Conservation (phyloP, 208 protist genomes). For the Acanthamoeba quina region DNA sequence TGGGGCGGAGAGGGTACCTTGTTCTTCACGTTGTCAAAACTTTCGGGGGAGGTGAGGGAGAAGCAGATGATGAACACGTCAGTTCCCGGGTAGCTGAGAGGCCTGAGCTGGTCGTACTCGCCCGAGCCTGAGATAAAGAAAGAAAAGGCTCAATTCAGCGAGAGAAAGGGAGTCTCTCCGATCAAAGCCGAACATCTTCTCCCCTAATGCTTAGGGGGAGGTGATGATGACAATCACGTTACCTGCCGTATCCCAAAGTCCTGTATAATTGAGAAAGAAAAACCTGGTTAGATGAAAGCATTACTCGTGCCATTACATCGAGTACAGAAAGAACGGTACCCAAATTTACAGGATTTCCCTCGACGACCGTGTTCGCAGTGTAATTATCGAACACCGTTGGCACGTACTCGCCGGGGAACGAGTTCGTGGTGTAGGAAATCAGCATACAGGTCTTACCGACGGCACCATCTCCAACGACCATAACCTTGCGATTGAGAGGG, state of each 20-base stretch:
- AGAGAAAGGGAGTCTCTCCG: neutral
- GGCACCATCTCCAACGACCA: constrained; percentile 82
- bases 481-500: constrained; percentile 78
- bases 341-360: constrained; percentile 87
- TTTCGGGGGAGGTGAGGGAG: constrained; percentile 78
- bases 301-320: too few relatives aligned
- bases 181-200: neutral
- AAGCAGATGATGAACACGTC: constrained; percentile 91
- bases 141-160: neutral
- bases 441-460: constrained; percentile 75
- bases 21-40: constrained; percentile 83
- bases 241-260: constrained; percentile 75
- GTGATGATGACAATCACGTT: neutral
- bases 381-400: constrained; percentile 88
- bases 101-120: constrained; percentile 88
- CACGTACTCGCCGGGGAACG: constrained; percentile 79
- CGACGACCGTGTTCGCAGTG: constrained; percentile 87
- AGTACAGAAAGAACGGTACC: constrained; percentile 41
- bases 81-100: constrained; percentile 86
- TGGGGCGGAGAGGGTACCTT: constrained; percentile 71
- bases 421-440: constrained; percentile 67
- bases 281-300: neutral
- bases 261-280: neutral
- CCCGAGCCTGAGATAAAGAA: constrained; percentile 79
- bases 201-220: too few relatives aligned